Percentiles rank a stretch among this genome's conserved stretches.
Evolutionary conservation across 1,139 yeast species (phyloP).

Genomic region (Scheffersomyces stambukii): DNA sequence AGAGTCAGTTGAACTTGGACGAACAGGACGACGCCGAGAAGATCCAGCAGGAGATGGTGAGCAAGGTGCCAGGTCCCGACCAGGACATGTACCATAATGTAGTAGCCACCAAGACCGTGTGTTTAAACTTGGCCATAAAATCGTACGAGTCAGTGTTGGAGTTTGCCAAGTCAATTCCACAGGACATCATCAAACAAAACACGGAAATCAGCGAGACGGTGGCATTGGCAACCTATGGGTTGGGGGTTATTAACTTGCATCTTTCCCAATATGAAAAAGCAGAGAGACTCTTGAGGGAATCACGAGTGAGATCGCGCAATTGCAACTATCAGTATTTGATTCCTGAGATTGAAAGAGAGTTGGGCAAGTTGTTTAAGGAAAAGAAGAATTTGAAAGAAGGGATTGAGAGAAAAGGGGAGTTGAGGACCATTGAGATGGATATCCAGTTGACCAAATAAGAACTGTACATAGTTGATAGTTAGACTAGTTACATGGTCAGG

Average conservation of each 20-base stretch:
- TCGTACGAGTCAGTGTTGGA: slow-evolving; percentile 52
- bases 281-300: slow-evolving; percentile 59
- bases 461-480: too few relatives aligned
- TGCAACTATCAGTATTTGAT: slow-evolving; percentile 64
- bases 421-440: slow-evolving; percentile 14
- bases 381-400: slow-evolving; percentile 9
- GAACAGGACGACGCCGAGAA: slow-evolving; percentile 3
- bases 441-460: slow-evolving; percentile 15
- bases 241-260: slow-evolving; percentile 75
- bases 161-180: slow-evolving; percentile 50
- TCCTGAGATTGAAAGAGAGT: slow-evolving; percentile 62
- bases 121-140: slow-evolving; percentile 41
- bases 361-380: slow-evolving; percentile 45
- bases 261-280: slow-evolving; percentile 53
- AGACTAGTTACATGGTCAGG: too few relatives aligned
- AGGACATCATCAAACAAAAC: slow-evolving; percentile 17
- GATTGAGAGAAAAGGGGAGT: slow-evolving; percentile 5
- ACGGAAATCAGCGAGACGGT: slow-evolving; percentile 49
- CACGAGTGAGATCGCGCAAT: slow-evolving; percentile 66
- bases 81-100: slow-evolving; percentile 11
- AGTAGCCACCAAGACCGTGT: slow-evolving; percentile 29
- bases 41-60: slow-evolving; percentile 5
- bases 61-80: slow-evolving; percentile 10
- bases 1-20: slow-evolving; percentile 6
- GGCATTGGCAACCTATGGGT: slow-evolving; percentile 79